Evolutionary conservation across 495 filamentous ascomycete genomes (phyloP).

Genomic region (Astrocystis sublimbata): DNA sequence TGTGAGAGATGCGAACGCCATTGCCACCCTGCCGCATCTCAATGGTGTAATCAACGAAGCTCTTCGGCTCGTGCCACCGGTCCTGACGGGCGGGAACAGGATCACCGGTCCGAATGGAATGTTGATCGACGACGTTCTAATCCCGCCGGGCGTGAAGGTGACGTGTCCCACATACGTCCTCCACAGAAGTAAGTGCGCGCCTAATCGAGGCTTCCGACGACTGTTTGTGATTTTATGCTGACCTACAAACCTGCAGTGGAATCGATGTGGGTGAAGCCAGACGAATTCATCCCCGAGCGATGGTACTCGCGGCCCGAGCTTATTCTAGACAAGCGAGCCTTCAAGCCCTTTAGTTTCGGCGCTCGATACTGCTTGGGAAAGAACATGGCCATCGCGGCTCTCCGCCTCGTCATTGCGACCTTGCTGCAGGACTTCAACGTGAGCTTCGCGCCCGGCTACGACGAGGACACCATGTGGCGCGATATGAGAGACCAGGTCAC

Average conservation of each 20-base stretch:
- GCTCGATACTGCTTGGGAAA: conserved; percentile 39
- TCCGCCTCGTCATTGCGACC: conserved; percentile 40
- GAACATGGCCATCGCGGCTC: conserved; percentile 40
- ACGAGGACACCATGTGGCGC: conserved; percentile 22
- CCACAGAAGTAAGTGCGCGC: conserved; percentile 14
- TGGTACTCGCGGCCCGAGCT: conserved; percentile 40
- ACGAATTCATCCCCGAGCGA: conserved; percentile 41
- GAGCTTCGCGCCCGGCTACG: conserved; percentile 28
- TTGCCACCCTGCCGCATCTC: conserved; percentile 24
- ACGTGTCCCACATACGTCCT: conserved; percentile 26
- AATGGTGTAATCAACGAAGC: conserved; percentile 48
- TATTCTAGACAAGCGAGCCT: conserved; percentile 42
- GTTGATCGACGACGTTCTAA: conserved; percentile 40
- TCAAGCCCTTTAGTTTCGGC: conserved; percentile 52
- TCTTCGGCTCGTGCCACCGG: conserved; percentile 46
- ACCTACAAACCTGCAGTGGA: conserved; percentile 33
- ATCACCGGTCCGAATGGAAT: conserved; percentile 22
- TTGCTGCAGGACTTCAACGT: conserved; percentile 44
- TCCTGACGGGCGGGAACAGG: conserved; percentile 27
- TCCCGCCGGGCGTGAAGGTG: conserved; percentile 35
- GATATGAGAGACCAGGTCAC: conserved; percentile 25
- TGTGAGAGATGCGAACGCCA: conserved; percentile 3
- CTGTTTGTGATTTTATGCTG: background rate
- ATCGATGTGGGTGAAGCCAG: conserved; percentile 34
- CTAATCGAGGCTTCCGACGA: background rate